These are phyloP conservation scores for Trametes cubensis DNA, from an alignment of 768 basidiomycete species.

Conservation along the genomic window DNA sequence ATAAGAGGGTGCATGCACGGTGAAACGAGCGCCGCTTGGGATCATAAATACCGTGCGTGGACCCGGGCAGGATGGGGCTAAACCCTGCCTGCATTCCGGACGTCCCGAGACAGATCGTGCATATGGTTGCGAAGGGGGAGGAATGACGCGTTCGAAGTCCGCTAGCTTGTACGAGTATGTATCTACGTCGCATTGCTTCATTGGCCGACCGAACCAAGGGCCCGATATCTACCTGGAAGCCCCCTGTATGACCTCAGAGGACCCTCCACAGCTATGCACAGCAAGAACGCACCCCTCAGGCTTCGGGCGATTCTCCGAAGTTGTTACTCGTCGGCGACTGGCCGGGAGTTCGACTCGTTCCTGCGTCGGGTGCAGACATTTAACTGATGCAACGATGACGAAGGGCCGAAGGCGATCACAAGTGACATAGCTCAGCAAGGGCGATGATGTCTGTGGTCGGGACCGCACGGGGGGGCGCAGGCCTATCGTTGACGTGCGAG, in stretches of 20 bases:
- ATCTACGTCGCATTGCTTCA: background rate
- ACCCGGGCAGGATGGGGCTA: background rate
- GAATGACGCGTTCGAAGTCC: background rate
- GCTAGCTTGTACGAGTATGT: constrained; percentile 1
- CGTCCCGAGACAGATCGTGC: background rate
- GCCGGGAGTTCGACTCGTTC: too few species aligned
- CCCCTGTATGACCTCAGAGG: background rate
- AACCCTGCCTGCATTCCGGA: background rate
- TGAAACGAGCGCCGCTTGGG: background rate
- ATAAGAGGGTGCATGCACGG: background rate
- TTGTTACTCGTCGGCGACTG: background rate
- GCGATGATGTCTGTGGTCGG: constrained; percentile 3
- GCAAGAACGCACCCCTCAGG: too few species aligned
- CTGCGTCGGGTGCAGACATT: background rate
- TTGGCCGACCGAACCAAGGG: too few species aligned
- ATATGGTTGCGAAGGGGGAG: background rate
- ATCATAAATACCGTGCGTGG: constrained; percentile 1
- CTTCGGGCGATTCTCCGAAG: too few species aligned
- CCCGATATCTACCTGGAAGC: too few species aligned
- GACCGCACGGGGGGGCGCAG: background rate
- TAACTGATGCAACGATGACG: constrained; percentile 15
- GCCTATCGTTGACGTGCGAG: background rate
- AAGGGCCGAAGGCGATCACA: background rate
- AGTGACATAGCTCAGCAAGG: background rate
- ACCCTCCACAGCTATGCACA: too few species aligned